These are phyloP conservation scores for Coemansia sp. DNA, from an alignment of 192 early-diverging fungal species.

Conservation along the genomic window DNA sequence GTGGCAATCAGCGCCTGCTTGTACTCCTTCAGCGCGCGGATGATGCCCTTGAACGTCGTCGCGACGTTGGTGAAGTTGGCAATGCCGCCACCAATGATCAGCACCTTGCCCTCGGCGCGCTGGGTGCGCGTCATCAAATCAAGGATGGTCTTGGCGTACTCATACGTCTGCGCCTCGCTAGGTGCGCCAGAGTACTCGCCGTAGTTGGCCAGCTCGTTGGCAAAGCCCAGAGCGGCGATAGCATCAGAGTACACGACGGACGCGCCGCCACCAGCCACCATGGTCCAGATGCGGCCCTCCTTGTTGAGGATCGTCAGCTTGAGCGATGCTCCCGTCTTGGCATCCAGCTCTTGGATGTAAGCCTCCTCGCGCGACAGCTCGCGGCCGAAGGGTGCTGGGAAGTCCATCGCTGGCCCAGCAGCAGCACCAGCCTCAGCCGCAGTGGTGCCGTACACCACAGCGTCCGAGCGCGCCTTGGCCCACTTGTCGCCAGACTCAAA, in stretches of 20 bases:
- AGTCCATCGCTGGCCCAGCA: slow-evolving; percentile 77
- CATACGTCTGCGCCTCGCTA: slow-evolving; percentile 98
- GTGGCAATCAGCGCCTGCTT: slow-evolving; percentile 83
- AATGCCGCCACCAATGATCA: slow-evolving; percentile 99
- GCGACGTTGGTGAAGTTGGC: slow-evolving; percentile 99
- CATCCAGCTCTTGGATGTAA: slow-evolving; percentile 96
- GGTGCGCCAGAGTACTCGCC: slow-evolving; percentile 99
- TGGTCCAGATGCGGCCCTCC: slow-evolving; percentile 97
- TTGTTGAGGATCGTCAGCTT: slow-evolving; percentile 98
- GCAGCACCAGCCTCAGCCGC: slow-evolving; percentile 47
- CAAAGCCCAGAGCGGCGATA: slow-evolving; percentile 94
- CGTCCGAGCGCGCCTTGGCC: slow-evolving; percentile 78
- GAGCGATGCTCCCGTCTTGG: slow-evolving; percentile 98
- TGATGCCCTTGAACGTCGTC: slow-evolving; percentile 99
- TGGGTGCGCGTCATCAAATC: slow-evolving; percentile 93
- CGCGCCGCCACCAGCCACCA: slow-evolving; percentile 99
- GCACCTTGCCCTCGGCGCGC: slow-evolving; percentile 91
- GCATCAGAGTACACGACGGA: slow-evolving; percentile 98
- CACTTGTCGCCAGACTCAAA: slow-evolving; percentile 96
- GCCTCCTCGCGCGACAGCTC: slow-evolving; percentile 96
- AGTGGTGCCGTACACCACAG: slow-evolving; percentile 42
- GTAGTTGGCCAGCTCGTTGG: slow-evolving; percentile 97
- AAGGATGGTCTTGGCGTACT: slow-evolving; percentile 98
- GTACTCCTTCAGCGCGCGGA: slow-evolving; percentile 91
- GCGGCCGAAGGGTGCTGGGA: slow-evolving; percentile 97